phyloP scores from a whole-genome alignment of 805 yeast genomes.

The Wickerhamiella sorbophila region DNA sequence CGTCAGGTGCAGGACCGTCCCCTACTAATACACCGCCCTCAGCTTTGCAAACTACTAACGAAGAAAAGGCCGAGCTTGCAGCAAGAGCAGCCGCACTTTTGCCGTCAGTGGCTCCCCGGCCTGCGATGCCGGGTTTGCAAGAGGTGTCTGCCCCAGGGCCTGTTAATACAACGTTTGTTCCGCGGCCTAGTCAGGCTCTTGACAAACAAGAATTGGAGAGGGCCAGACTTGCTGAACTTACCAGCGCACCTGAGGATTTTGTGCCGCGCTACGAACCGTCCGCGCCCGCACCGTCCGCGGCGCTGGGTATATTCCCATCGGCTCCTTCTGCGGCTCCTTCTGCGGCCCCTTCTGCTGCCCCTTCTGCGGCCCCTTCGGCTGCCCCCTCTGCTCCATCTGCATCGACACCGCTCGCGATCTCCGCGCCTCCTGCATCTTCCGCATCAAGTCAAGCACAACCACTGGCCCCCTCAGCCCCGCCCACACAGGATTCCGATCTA shows the following conservation, averaged over 20 bases:
- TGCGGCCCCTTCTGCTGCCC: background rate
- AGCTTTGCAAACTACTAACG: background rate
- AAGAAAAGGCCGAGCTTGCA: constrained; percentile 4
- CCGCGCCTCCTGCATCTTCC: background rate
- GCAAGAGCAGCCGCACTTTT: constrained; percentile 1
- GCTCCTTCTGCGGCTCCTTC: background rate
- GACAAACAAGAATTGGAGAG: constrained; percentile 33
- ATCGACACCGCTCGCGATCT: background rate
- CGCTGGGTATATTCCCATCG: background rate
- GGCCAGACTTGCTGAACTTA: constrained; percentile 26
- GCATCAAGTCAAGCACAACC: background rate
- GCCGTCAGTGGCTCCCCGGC: constrained; percentile 3
- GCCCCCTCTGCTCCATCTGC: background rate
- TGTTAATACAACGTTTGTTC: constrained; percentile 9
- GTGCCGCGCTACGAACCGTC: constrained; percentile 4
- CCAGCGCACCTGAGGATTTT: constrained; percentile 28
- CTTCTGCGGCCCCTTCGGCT: background rate
- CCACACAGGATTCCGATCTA: no score
- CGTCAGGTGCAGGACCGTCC: background rate
- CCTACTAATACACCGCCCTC: background rate
- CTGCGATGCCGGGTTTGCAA: background rate
- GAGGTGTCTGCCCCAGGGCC: constrained; percentile 2
- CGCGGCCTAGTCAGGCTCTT: constrained; percentile 10
- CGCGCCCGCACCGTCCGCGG: background rate
- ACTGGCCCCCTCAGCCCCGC: background rate